phyloP scores from a whole-genome alignment of 1,284 basidiomycete genomes.

The Tilletiopsis washingtonensis region DNA sequence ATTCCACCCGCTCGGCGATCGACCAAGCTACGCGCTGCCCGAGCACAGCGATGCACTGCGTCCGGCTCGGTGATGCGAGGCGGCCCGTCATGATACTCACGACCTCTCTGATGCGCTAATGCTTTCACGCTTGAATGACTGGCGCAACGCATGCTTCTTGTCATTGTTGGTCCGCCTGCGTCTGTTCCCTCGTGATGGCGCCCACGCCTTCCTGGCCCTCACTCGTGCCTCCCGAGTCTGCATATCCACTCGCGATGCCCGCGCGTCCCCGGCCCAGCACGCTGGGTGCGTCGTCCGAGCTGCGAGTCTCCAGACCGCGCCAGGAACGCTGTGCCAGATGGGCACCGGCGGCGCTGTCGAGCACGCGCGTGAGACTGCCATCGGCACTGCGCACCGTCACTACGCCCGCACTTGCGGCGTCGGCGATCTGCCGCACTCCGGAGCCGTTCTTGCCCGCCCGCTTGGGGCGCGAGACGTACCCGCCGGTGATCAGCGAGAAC shows the following conservation, averaged over 20 bases:
- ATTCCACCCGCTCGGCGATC: no score
- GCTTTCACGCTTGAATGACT: no score
- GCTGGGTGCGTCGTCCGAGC: constrained; percentile 72
- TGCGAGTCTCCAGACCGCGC: constrained; percentile 70
- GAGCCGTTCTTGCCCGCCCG: constrained; percentile 20
- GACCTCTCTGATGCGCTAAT: no score
- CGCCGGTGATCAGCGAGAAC: constrained; percentile 81
- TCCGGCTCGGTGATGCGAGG: no score
- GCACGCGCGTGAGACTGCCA: constrained; percentile 52
- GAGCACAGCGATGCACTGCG: no score
- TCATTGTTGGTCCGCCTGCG: no score
- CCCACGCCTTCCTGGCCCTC: background rate
- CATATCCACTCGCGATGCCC: constrained; percentile 82
- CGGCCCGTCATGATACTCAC: no score
- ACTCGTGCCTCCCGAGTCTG: constrained; percentile 27
- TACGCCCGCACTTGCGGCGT: constrained; percentile 5
- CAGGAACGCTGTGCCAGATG: constrained; percentile 67
- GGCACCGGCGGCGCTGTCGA: constrained; percentile 49
- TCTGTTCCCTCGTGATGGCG: no score
- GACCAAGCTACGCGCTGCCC: no score
- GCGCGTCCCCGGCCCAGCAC: constrained; percentile 76
- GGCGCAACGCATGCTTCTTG: no score
- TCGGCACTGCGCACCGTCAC: constrained; percentile 62
- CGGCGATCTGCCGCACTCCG: constrained; percentile 4
- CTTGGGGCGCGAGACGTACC: constrained; percentile 67